phyloP scores from a whole-genome alignment of 2,329 filamentous ascomycete genomes.

The Ophiostoma fasciatum region DNA sequence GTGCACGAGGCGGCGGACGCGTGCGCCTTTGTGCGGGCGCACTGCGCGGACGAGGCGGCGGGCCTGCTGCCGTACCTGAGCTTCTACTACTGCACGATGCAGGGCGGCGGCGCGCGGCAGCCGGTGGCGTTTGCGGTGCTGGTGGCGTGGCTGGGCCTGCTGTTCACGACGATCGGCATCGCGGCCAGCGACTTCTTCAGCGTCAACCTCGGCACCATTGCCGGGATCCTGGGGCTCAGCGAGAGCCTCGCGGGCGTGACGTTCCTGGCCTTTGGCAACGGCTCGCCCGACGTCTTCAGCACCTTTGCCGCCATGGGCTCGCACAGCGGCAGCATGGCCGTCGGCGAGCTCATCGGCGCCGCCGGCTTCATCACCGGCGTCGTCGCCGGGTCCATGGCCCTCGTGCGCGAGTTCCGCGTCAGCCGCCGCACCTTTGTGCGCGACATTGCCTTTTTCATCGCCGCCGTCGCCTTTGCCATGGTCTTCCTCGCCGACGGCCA shows the following conservation, averaged over 20 bases:
- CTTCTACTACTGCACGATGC: constrained; percentile 76
- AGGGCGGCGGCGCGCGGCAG: constrained; percentile 33
- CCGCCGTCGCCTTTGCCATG: constrained; percentile 77
- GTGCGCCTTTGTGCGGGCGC: constrained; percentile 68
- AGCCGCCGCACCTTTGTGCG: constrained; percentile 79
- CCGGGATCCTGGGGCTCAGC: constrained; percentile 77
- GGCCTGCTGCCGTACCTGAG: constrained; percentile 78
- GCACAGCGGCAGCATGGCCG: constrained; percentile 89
- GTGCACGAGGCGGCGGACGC: constrained; percentile 67
- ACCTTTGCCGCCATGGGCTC: constrained; percentile 97
- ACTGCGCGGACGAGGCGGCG: constrained; percentile 81
- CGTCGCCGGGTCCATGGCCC: constrained; percentile 90
- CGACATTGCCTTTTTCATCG: constrained; percentile 84
- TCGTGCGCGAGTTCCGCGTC: constrained; percentile 90
- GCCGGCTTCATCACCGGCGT: constrained; percentile 94
- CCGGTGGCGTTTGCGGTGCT: constrained; percentile 68
- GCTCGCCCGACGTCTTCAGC: constrained; percentile 94
- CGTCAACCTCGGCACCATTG: constrained; percentile 87
- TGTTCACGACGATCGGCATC: constrained; percentile 95
- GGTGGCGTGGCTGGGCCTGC: constrained; percentile 67
- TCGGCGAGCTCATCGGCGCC: constrained; percentile 88
- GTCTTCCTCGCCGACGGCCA: constrained; percentile 73
- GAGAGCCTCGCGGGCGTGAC: constrained; percentile 95
- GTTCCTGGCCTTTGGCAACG: constrained; percentile 92
- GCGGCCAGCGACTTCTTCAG: constrained; percentile 98